These are phyloP conservation scores for Zanthoxylum bungeanum DNA, from an alignment of 345 rosid genomes.

Conservation along the genomic window DNA sequence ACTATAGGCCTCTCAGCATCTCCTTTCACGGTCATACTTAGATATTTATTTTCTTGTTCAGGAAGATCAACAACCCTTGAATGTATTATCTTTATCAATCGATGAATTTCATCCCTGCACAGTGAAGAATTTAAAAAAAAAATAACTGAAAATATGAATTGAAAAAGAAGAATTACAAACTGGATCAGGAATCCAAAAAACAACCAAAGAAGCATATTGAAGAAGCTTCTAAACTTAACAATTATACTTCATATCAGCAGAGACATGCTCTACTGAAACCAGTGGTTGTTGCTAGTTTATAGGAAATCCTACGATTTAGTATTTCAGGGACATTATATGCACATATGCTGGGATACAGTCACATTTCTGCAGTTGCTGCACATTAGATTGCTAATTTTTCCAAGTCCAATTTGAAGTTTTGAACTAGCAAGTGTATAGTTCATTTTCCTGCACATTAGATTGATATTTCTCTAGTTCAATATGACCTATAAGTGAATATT, in stretches of 20 bases:
- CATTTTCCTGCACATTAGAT: too few relatives aligned
- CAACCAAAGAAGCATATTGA: background rate
- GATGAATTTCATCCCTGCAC: slow-evolving; percentile 69
- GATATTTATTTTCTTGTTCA: slow-evolving; percentile 30
- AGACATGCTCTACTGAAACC: background rate
- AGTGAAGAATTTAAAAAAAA: background rate
- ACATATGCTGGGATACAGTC: background rate
- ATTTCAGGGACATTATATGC: background rate
- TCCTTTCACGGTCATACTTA: slow-evolving; percentile 22
- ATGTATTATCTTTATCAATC: slow-evolving; percentile 53
- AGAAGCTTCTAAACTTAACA: slow-evolving; percentile 1
- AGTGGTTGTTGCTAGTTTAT: background rate
- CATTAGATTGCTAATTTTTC: background rate
- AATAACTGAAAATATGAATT: background rate
- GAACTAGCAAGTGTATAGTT: background rate
- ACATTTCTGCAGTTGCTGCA: background rate
- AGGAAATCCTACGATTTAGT: background rate
- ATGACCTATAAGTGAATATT: too few relatives aligned
- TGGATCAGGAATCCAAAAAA: background rate
- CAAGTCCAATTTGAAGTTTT: background rate
- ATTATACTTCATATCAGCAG: slow-evolving; percentile 3
- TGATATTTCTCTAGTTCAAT: too few relatives aligned
- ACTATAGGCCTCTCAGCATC: slow-evolving; percentile 28
- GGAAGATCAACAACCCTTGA: slow-evolving; percentile 57
- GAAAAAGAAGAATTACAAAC: background rate